Conservation (phyloP, 2,329 filamentous ascomycete genomes). For the Sporothrix mexicana region DNA sequence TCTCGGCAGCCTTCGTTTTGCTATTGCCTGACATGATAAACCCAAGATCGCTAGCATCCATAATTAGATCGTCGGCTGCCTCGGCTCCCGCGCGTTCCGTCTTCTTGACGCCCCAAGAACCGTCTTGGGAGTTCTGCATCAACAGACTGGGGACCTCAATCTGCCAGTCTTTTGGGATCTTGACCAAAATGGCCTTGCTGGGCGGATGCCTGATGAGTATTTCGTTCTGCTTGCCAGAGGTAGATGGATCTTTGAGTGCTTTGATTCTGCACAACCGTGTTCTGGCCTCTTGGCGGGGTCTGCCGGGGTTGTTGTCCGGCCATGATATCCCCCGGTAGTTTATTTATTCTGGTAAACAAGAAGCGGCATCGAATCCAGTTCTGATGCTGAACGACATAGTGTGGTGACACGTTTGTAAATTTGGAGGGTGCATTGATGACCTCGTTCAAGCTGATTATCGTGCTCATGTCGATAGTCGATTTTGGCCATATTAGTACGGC, state of each 20-base stretch:
- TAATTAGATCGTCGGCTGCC: not conserved
- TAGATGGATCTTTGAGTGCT: not conserved
- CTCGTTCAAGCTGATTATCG: slow-evolving; percentile 78
- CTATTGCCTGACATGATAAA: not conserved
- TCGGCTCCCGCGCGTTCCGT: not conserved
- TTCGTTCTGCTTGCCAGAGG: not conserved
- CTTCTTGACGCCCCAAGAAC: not conserved
- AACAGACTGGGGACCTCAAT: not conserved
- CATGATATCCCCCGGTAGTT: not conserved
- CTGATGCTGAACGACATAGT: slow-evolving; percentile 74
- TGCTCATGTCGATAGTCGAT: slow-evolving; percentile 65
- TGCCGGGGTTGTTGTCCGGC: not conserved
- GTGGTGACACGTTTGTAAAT: slow-evolving; percentile 62
- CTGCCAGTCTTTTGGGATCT: not conserved
- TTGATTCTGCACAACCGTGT: not conserved
- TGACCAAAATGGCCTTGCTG: not conserved
- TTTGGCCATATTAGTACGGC: slow-evolving; percentile 61
- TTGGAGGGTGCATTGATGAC: slow-evolving; percentile 74
- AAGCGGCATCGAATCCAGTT: slow-evolving; percentile 94
- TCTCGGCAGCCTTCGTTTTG: not conserved
- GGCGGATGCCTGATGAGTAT: too few relatives aligned
- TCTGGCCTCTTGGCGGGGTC: not conserved
- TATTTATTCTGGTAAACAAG: slow-evolving; percentile 58
- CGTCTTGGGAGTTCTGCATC: not conserved
- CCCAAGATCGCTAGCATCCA: slow-evolving; percentile 6